Base-by-base conservation (phyloP, 2,329 filamentous ascomycete genomes). In the Ilyonectria robusta region DNA sequence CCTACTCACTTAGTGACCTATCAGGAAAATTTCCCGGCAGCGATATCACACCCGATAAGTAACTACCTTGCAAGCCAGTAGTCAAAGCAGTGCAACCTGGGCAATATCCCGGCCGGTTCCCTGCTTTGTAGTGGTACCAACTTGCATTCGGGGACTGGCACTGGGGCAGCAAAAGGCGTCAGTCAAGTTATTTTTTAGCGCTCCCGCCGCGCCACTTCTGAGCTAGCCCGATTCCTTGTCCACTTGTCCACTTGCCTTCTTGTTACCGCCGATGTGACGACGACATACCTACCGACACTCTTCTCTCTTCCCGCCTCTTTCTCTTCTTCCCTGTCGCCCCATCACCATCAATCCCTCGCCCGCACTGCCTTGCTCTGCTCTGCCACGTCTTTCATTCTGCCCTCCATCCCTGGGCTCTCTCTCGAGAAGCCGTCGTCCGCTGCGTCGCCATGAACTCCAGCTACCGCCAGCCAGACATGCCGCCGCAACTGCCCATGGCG, bases 391-490 rank as follows among this genome's bases (percentile, higher is more conserved):
- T 11, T n/a, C 26, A 15, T 19, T 23, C 35, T 21, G 17, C n/a
- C 13, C 46, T 11, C 47, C 31, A 21, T 48, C 15, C 15, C 42
- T 1, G 46, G 42, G 58, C n/a, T 33, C 46, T 33, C 57, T 51
- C n/a, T 53, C 50, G 48, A 51, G 48, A 35, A 35, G 33, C 21
- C 13, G 10, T 13, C n/a, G 15, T 31, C 19, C 23, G 58, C 42
- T 21, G 40, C 40, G 50, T 19, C 50, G 57, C 55, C 67, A 80
- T 80, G 78, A 79, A 78, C 65, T 75, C 75, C 35, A 65, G 72
- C 67, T 80, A 79, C 64, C 75, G 73, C 51, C 74, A 69, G 42
- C 65, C 77, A 59, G 75, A 79, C 60, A 75, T 78, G 75, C 72
- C 78, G 48, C 79, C 80, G 71, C 77, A 76, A 59, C 71, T 77